Percentiles rank a stretch among this genome's conserved stretches.
phyloP scores from a whole-genome alignment of 352 stramenopile species.

The Phytophthora melonis region DNA sequence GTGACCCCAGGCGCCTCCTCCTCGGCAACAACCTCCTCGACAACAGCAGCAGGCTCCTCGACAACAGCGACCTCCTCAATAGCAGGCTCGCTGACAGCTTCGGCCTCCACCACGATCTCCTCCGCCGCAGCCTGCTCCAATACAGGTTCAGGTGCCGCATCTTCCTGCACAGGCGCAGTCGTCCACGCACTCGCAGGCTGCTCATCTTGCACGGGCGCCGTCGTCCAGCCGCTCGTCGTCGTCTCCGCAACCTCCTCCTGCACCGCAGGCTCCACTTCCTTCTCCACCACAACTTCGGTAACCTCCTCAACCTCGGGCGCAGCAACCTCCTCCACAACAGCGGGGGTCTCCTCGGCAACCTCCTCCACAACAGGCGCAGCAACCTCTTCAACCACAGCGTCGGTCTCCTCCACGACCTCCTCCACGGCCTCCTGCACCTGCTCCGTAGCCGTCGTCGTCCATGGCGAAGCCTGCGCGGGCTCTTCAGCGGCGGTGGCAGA shows the following conservation, averaged over 20 bases:
- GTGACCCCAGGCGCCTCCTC: slow-evolving; percentile 15
- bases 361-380: slow-evolving; percentile 10
- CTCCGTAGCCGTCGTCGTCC: slow-evolving; percentile 22
- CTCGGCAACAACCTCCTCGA: slow-evolving; percentile 26
- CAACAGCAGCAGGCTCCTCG: slow-evolving; percentile 14
- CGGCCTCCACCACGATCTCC: slow-evolving; percentile 16
- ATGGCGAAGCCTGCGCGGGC: slow-evolving; percentile 22
- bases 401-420: slow-evolving; percentile 8
- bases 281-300: slow-evolving; percentile 3
- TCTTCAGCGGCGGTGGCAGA: slow-evolving; percentile 12
- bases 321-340: too few species aligned
- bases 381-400: too few species aligned
- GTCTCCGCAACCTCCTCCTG: neutral
- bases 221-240: slow-evolving; percentile 5
- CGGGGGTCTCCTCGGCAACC: slow-evolving; percentile 4
- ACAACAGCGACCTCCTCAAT: slow-evolving; percentile 15
- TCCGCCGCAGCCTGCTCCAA: slow-evolving; percentile 15
- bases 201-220: slow-evolving; percentile 13
- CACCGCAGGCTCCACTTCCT: slow-evolving; percentile 2
- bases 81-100: slow-evolving; percentile 9
- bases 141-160: slow-evolving; percentile 2
- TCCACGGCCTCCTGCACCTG: slow-evolving; percentile 18
- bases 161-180: slow-evolving; percentile 17
- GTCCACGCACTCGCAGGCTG: slow-evolving; percentile 5
- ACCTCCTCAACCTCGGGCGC: slow-evolving; percentile 4